phyloP scores from a whole-genome alignment of 495 filamentous ascomycete species.

The Aspergillus haitiensis region DNA sequence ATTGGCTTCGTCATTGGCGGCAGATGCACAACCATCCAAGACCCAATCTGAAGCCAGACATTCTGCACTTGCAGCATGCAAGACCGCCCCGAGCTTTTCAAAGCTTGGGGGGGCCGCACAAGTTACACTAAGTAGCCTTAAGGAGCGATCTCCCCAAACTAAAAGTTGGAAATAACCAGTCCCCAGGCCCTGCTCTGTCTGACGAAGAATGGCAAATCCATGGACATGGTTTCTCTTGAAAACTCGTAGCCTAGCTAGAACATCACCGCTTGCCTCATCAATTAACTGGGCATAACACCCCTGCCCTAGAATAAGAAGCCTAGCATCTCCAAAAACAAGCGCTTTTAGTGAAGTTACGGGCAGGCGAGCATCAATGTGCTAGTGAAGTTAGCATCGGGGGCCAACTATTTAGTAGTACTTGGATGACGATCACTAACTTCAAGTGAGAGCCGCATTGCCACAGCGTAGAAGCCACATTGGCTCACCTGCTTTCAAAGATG shows the following conservation, averaged over 20 bases:
- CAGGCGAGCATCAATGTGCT: slow-evolving; percentile 51
- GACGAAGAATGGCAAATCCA: slow-evolving; percentile 37
- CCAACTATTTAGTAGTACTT: background rate
- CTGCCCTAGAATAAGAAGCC: slow-evolving; percentile 44
- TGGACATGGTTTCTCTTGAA: slow-evolving; percentile 48
- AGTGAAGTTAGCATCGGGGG: slow-evolving; percentile 22
- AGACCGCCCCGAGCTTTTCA: slow-evolving; percentile 11
- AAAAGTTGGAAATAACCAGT: slow-evolving; percentile 52
- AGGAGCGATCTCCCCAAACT: slow-evolving; percentile 69
- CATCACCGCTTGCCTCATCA: slow-evolving; percentile 36
- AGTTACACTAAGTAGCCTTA: slow-evolving; percentile 58
- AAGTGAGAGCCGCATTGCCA: slow-evolving; percentile 37
- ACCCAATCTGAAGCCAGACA: slow-evolving; percentile 74
- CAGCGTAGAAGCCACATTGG: slow-evolving; percentile 22
- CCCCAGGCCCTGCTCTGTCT: slow-evolving; percentile 17
- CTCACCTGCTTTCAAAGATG: slow-evolving; percentile 5
- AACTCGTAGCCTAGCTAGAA: slow-evolving; percentile 30
- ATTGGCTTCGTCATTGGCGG: slow-evolving; percentile 17
- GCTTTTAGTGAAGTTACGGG: slow-evolving; percentile 45
- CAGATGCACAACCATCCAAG: slow-evolving; percentile 60
- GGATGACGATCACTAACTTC: slow-evolving; percentile 33
- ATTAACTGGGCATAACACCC: slow-evolving; percentile 41
- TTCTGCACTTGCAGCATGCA: slow-evolving; percentile 37
- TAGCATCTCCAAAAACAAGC: slow-evolving; percentile 27
- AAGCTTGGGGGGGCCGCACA: slow-evolving; percentile 22